These are phyloP conservation scores for Curvularia eragrostidis DNA, from an alignment of 2,329 filamentous ascomycete genomes.

Conservation along the genomic window DNA sequence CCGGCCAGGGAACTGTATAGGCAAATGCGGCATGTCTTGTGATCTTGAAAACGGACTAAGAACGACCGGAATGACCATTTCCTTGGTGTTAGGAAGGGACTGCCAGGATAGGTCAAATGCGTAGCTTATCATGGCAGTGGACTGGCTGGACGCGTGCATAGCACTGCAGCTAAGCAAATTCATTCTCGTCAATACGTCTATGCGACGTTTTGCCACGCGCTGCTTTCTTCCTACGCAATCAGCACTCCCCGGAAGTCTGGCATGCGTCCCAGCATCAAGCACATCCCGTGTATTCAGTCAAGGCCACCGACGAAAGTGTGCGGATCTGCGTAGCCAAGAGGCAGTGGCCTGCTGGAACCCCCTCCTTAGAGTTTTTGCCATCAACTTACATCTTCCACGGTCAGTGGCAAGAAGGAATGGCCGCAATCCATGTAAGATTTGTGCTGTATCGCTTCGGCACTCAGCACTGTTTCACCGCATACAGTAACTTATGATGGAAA, in stretches of 20 bases:
- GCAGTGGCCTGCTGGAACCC: slow-evolving; percentile 16
- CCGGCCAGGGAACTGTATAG: background rate
- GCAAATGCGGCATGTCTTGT: background rate
- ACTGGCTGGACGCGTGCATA: background rate
- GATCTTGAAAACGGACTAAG: background rate
- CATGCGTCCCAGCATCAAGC: slow-evolving; percentile 18
- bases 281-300: slow-evolving; percentile 21
- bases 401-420: background rate
- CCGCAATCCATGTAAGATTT: background rate
- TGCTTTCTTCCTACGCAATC: background rate
- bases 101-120: background rate
- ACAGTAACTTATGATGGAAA: background rate
- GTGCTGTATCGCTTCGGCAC: background rate
- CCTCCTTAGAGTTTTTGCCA: slow-evolving; percentile 14
- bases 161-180: background rate
- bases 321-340: slow-evolving; percentile 20
- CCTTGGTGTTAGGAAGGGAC: background rate
- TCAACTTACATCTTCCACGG: slow-evolving; percentile 4
- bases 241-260: slow-evolving; percentile 11
- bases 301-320: slow-evolving; percentile 36
- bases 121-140: background rate
- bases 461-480: background rate
- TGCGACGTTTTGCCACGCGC: background rate
- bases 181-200: background rate
- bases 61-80: background rate